Percentiles rank a stretch among this genome's conserved stretches.
These are phyloP conservation scores for Xylaria sp. DNA, from an alignment of 2,329 filamentous ascomycete species.

Conservation along the genomic window DNA sequence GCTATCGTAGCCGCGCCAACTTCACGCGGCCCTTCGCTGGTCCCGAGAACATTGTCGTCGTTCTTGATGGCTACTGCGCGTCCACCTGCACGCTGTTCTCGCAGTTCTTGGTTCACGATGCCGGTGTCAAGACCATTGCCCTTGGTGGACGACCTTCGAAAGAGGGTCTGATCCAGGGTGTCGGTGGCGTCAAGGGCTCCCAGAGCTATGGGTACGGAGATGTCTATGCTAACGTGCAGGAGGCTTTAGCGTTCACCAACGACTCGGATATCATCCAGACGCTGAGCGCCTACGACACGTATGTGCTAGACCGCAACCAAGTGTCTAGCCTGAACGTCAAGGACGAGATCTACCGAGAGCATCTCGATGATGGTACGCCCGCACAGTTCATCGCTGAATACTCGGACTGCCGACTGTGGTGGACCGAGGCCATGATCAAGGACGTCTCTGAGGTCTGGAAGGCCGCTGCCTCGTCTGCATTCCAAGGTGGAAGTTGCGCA, in stretches of 20 bases:
- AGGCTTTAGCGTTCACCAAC: slow-evolving; percentile 36
- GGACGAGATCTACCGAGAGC: slow-evolving; percentile 46
- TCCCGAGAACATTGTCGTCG: slow-evolving; percentile 62
- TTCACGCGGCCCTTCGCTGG: slow-evolving; percentile 58
- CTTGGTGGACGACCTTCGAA: slow-evolving; percentile 55
- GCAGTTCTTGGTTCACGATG: slow-evolving; percentile 59
- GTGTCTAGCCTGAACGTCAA: slow-evolving; percentile 46
- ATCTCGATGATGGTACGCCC: slow-evolving; percentile 49
- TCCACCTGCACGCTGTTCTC: slow-evolving; percentile 64
- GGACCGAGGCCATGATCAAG: slow-evolving; percentile 54
- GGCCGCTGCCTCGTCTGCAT: slow-evolving; percentile 48
- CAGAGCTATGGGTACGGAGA: slow-evolving; percentile 44
- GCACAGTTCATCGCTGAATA: slow-evolving; percentile 56
- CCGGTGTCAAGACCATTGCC: slow-evolving; percentile 59
- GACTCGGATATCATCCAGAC: slow-evolving; percentile 40
- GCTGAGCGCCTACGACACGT: slow-evolving; percentile 40
- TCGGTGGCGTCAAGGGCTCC: slow-evolving; percentile 60
- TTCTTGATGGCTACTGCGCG: slow-evolving; percentile 65
- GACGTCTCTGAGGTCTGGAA: slow-evolving; percentile 56
- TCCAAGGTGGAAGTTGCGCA: slow-evolving; percentile 49
- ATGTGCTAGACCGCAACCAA: slow-evolving; percentile 44
- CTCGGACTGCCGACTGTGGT: slow-evolving; percentile 57
- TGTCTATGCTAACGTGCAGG: slow-evolving; percentile 38
- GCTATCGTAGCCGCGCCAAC: slow-evolving; percentile 54
- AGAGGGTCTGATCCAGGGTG: slow-evolving; percentile 56